phyloP scores from a whole-genome alignment of 768 basidiomycete species.

The Suillus alpinus region DNA sequence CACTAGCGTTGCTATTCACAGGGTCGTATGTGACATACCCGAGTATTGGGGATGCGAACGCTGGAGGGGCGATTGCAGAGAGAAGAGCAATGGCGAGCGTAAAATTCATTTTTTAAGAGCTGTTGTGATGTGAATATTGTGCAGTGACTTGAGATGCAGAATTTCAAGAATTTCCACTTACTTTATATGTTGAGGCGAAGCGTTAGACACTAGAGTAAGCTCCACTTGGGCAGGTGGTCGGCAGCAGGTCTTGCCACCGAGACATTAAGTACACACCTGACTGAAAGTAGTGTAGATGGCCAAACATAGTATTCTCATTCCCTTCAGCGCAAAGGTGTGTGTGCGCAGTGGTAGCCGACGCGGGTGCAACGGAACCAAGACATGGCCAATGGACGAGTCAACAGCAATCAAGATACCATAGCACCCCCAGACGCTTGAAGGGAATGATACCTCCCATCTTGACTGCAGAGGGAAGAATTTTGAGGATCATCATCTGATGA shows the following conservation, averaged over 20 bases:
- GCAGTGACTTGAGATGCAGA: neutral
- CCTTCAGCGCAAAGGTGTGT: neutral
- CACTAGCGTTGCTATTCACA: constrained; percentile 2
- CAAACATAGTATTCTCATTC: neutral
- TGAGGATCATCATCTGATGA: neutral
- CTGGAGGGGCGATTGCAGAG: neutral
- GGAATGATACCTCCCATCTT: neutral
- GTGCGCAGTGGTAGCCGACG: neutral
- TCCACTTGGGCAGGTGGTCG: neutral
- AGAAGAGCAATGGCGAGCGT: neutral
- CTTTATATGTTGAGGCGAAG: neutral
- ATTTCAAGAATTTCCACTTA: neutral
- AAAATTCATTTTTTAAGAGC: neutral
- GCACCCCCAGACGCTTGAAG: neutral
- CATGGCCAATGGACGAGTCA: neutral
- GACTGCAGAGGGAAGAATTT: neutral
- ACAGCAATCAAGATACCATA: neutral
- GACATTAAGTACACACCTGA: neutral
- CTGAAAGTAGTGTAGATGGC: neutral
- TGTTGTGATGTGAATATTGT: neutral
- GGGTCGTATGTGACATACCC: neutral
- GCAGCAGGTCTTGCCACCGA: neutral
- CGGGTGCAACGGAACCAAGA: no score
- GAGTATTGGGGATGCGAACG: neutral
- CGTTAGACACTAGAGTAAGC: neutral